Base-by-base conservation (phyloP, 2,329 filamentous ascomycete genomes). In the Neoarthrinium moseri region DNA sequence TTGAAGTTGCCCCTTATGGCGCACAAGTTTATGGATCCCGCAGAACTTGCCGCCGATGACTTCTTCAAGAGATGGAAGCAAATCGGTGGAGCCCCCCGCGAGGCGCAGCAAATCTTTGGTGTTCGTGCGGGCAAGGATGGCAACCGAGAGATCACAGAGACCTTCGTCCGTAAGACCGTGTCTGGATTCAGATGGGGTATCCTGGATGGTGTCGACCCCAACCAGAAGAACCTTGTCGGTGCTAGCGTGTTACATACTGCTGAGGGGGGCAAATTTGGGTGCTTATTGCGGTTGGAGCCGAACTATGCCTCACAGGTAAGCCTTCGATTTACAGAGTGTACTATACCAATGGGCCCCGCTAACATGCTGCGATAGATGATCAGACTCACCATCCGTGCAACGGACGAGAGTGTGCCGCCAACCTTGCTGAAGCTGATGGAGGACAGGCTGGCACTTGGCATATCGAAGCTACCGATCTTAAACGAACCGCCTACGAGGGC, bases 1-100 rank as follows among this genome's bases (percentile, higher is more conserved):
- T 73, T 99, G 32, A 92, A 95, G 65, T 77, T 99, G 4, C 94
- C 94, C 0, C 81, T 99, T 4, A 75, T 89, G 1, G 81, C 92
- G 44, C 92, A 97, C 69, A 96, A 96, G 65, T 99, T 96, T 62
- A 96, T 97, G 91, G 91, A 96, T 52, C 83, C 89, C 0, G 91
- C 94, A 0, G 86, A 94, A 46, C 74, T 99, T 30, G 81, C 81
- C 6, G 83, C 86, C 0, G 94, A 99, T 43, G 94, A 99, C 63
- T 99, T 97, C 70, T 99, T 99, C 80, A 96, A 95, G 75, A 80
- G 95, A 42, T 99, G 94, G 94, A 95, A 96, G 75, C 94, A 99
- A 70, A 97, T 99, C 57, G 94, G 94, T 11, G 90, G 88, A 5
- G 82, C 83, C 2, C 86, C 91, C 1, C 81, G 95, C 23, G 95